Evolutionary conservation across 345 rosid genomes (phyloP).

Genomic region (Laguncularia racemosa): DNA sequence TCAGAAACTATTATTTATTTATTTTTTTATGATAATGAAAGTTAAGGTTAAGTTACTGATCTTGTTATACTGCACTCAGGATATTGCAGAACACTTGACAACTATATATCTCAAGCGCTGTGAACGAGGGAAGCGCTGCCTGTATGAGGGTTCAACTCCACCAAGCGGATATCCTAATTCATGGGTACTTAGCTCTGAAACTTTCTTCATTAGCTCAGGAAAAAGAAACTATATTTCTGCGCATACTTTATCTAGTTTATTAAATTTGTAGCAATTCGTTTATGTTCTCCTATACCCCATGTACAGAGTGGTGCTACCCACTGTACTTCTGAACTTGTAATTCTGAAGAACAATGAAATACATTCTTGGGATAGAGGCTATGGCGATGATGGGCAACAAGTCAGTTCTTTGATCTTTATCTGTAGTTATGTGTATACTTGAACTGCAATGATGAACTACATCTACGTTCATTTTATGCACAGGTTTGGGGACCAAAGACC

Average conservation of each 20-base stretch:
- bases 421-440: too few species aligned
- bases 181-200: slow-evolving; percentile 39
- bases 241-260: too few species aligned
- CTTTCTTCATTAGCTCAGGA: too few species aligned
- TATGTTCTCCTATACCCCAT: background rate
- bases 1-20: background rate
- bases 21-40: background rate
- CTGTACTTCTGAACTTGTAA: slow-evolving; percentile 78
- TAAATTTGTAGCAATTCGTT: too few species aligned
- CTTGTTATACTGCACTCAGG: slow-evolving; percentile 33
- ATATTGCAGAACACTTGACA: slow-evolving; percentile 74
- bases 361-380: slow-evolving; percentile 91
- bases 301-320: slow-evolving; percentile 63
- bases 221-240: too few species aligned
- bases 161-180: slow-evolving; percentile 81
- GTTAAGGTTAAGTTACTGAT: background rate
- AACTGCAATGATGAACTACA: too few species aligned
- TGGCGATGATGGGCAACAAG: slow-evolving; percentile 76
- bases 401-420: slow-evolving; percentile 10
- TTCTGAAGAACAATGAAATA: slow-evolving; percentile 76
- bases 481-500: slow-evolving; percentile 85
- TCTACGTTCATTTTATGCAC: slow-evolving; percentile 6
- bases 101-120: slow-evolving; percentile 64
- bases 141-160: slow-evolving; percentile 79
- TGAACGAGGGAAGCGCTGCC: slow-evolving; percentile 76